Conservation (phyloP, 352 stramenopile genomes). For the Aphanomyces astaci region DNA sequence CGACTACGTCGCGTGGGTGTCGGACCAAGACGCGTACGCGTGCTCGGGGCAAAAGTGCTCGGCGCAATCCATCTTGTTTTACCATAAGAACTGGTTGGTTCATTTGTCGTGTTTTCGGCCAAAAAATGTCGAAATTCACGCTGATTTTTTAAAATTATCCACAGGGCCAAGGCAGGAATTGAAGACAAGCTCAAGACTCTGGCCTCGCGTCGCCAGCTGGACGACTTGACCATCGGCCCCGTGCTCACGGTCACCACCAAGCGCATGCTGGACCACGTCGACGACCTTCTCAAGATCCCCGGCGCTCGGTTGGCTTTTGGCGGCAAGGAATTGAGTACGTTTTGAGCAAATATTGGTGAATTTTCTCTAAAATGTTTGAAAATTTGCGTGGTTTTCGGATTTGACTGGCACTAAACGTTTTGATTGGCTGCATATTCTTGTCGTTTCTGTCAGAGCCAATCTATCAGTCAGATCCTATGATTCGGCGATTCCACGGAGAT, state of each 20-base stretch:
- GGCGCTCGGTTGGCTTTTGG: conserved; percentile 93
- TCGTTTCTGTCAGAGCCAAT: too few species aligned
- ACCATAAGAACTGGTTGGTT: conserved; percentile 94
- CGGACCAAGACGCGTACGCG: conserved; percentile 98
- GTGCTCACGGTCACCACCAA: conserved; percentile 96
- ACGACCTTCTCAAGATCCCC: conserved; percentile 87
- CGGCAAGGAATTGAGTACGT: conserved; percentile 81
- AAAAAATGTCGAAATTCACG: too few species aligned
- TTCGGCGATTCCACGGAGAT: too few species aligned
- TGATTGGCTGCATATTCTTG: too few species aligned
- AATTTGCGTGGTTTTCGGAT: too few species aligned
- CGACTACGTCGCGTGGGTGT: conserved; percentile 97
- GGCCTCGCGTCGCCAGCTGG: conserved; percentile 84
- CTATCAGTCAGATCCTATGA: too few species aligned
- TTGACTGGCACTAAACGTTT: too few species aligned
- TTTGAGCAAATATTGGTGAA: neutral
- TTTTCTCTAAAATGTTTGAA: too few species aligned
- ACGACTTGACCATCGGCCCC: conserved; percentile 94
- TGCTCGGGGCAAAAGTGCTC: conserved; percentile 98
- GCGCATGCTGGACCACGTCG: conserved; percentile 90
- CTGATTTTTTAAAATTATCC: too few species aligned
- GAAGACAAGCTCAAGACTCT: conserved; percentile 89
- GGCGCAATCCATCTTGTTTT: conserved; percentile 97
- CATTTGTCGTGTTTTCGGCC: neutral
- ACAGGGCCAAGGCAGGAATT: conserved; percentile 60